Evolutionary conservation across 2,329 filamentous ascomycete genomes (phyloP), one percentile per base, ranked within the genome.

Genomic region (Colletotrichum tanaceti): DNA sequence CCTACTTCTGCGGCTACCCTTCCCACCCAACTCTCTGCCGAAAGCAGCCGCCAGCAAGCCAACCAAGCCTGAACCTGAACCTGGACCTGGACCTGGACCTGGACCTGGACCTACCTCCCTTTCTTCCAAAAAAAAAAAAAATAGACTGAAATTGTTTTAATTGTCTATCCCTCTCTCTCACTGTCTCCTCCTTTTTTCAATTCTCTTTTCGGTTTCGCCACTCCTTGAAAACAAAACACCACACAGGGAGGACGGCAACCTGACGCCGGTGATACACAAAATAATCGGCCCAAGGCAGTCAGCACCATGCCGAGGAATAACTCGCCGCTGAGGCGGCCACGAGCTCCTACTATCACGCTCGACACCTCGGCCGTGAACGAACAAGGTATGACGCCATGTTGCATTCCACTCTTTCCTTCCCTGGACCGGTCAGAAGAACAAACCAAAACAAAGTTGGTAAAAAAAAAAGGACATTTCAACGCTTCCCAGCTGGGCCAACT

Each of bases 341-440:
- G 68, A 57, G 68, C 70, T 28, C 70, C 70, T 58, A 70, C 70
- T n/a, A 71, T 71, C 41, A 71, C 67, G 35, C 67, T 71, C 35
- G 70, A 71, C 39, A 71, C 70, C 11, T 71, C 70, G 24, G 70
- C 70, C 38, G 62, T 71, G 20, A 70, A 58, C 60, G 70, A 70
- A 35, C 63, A 70, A 70, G 70, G 70, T 71, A 70, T 60, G 68
- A 64, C 58, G 49, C 44, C 55, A 53, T 63, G 39, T 43, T 50
- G 35, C 47, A 46, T 63, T 68, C 50, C 55, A 38, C 28, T 20
- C 28, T 53, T 13, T n/a, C n/a, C 28, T 47, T n/a, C 63, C 32
- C 61, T 44, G 62, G 41, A 60, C 35, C 35, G 65, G 41, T 50
- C 35, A 54, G 44, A 20, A 20, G 46, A 20, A 11, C 18, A 18